These are phyloP conservation scores for Elongisporangium senticosum DNA, from an alignment of 352 stramenopile species.

Conservation along the genomic window DNA sequence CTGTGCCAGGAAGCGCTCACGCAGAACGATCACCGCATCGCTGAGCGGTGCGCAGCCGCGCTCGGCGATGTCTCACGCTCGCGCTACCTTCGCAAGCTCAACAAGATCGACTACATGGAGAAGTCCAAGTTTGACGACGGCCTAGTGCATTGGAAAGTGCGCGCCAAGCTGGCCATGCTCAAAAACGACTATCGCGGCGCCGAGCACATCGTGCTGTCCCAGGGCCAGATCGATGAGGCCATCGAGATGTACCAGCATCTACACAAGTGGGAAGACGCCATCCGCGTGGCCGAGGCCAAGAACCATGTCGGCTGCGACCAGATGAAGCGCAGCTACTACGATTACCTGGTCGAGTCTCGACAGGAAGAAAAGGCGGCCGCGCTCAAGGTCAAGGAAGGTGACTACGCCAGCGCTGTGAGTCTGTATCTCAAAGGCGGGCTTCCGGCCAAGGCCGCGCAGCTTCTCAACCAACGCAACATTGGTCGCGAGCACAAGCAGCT, in stretches of 20 bases:
- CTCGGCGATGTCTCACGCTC: constrained; percentile 88
- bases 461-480: constrained; percentile 86
- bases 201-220: constrained; percentile 88
- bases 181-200: constrained; percentile 89
- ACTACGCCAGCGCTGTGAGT: constrained; percentile 87
- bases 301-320: constrained; percentile 67
- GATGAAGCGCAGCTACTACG: constrained; percentile 91
- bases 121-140: constrained; percentile 69
- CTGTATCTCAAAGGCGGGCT: constrained; percentile 92
- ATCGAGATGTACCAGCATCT: constrained; percentile 95
- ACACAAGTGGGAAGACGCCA: constrained; percentile 93
- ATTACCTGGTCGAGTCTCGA: constrained; percentile 89
- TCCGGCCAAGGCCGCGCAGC: constrained; percentile 83
- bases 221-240: constrained; percentile 89
- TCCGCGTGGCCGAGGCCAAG: constrained; percentile 86
- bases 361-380: constrained; percentile 90
- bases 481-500: constrained; percentile 82
- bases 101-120: constrained; percentile 87
- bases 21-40: constrained; percentile 87
- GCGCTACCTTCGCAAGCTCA: constrained; percentile 86
- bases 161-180: constrained; percentile 74
- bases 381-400: constrained; percentile 90
- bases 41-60: constrained; percentile 87
- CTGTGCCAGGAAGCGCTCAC: constrained; percentile 81
- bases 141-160: constrained; percentile 84